Base-by-base conservation (phyloP, 306 rosid genomes). In the Acacia crassicarpa region DNA sequence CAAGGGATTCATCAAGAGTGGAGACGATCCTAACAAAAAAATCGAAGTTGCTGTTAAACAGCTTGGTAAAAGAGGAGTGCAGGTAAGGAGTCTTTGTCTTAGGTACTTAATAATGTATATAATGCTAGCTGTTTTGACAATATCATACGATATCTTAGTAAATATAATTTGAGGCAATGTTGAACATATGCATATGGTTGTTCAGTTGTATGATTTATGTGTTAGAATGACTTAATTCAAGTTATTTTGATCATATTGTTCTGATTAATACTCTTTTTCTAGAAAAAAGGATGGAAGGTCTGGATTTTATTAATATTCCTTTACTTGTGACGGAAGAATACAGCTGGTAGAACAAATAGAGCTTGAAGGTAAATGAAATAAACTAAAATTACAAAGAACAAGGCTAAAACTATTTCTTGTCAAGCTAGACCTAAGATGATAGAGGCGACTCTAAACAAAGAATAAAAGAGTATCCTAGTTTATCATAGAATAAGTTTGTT, bases 11-110 rank as follows among this genome's bases (percentile, higher is more conserved):
- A 90, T 96, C 80, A 92, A 71, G 87, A 88, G 89, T 77, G 75
- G 56, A 27, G 98, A 93, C 46, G 93, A 89, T 67, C 87, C 98
- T 41, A 86, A 94, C 8, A 41, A 35, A 66, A 91, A 90, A 85
- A 65, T 90, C 77, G 94, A 92, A 86, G 95, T 96, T 78, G 99
- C 97, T 0, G 90, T 96, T 80, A 96, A 96, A 82, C 97, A 96
- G 82, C 98, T 96, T 79, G 88, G 97, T 83, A 96, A 83, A 90
- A 90, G 92, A 79, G 99, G 99, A 63, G 85, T 87, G 86, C 98
- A 96, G 98, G 99, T 82, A 88, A 83, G 89, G 38, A 11, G 68
- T 80, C 62, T 82, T 81, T 72, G 63, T 54, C 43, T 75, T 43
- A 27, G 67, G 76, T 62, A 80, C 53, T 71, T 61, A 14, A 14